Base-by-base conservation (phyloP, 208 protist genomes). In the Balamuthia mandrillaris region DNA sequence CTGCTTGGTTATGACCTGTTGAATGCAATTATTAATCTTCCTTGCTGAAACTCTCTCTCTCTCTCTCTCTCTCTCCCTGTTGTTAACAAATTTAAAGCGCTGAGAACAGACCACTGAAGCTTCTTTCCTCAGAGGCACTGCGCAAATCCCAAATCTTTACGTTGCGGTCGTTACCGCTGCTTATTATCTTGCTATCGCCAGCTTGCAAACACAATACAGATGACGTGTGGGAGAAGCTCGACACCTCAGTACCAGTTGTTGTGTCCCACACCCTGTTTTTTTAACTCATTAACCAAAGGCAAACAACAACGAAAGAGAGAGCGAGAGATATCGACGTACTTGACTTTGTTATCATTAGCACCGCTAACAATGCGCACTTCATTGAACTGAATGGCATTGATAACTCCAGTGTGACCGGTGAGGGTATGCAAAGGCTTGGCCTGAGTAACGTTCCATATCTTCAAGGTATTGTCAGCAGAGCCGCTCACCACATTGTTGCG, bases 391-490 rank as follows among this genome's bases (percentile, higher is more conserved):
- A 82, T 39, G 24, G 75, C 24, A 24, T 82, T 42, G 1, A 82
- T 24, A 3, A 82, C 75, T 31, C 54, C 49, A 1, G 14, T 1
- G 75, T 82, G 75, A 35, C 75, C 75, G 39, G 44, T 45, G 41
- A 82, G 75, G 18, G 75, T 10, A 29, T 82, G 75, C 2, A 82
- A 54, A 9, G 75, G 75, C 75, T 82, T 82, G 21, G 75, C 52
- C 39, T 82, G 47, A 29, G 29, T 82, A 24, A 82, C 75, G 39
- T 65, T 82, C 75, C 75, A 82, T 75, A 81, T 49, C 72, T 61
- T 16, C 24, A 81, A 10, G 72, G 72, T 42, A 18, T 2, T 27
- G 16, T 81, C 72, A 39, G 72, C 72, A 2, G 72, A 81, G 29
- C 72, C 72, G 3, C 35, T 49, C 31, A 81, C 72, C 21, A 81